Conservation (phyloP, 495 filamentous ascomycete genomes). For the Apodospora peruviana region DNA sequence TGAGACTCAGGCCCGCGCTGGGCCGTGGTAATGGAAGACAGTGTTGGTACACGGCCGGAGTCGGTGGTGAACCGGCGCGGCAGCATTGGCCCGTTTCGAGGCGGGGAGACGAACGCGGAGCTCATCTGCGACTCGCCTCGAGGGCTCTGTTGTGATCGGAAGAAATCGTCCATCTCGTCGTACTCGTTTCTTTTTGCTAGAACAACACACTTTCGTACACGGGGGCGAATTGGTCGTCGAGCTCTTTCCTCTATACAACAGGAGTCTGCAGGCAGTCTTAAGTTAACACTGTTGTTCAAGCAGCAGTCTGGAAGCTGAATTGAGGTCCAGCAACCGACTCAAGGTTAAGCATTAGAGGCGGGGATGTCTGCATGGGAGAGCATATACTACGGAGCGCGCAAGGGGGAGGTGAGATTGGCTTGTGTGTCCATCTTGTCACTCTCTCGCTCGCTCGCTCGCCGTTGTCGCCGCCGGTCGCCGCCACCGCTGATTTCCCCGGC, state of each 20-base stretch:
- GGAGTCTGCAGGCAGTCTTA: conserved; percentile 4
- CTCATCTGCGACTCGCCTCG: conserved; percentile 65
- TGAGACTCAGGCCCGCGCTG: conserved; percentile 36
- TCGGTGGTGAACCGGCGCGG: conserved; percentile 94
- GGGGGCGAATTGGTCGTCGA: conserved; percentile 30
- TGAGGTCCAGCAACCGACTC: conserved; percentile 1
- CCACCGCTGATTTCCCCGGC: neutral
- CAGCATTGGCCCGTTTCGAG: conserved; percentile 57
- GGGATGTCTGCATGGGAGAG: neutral
- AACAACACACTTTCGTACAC: conserved; percentile 42
- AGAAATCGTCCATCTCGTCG: conserved; percentile 64
- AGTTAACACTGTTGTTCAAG: conserved; percentile 9
- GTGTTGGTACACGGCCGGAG: conserved; percentile 75
- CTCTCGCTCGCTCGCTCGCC: neutral
- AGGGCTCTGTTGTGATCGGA: conserved; percentile 66
- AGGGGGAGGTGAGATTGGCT: neutral
- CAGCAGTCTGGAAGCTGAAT: conserved; percentile 1
- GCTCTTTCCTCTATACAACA: conserved; percentile 21
- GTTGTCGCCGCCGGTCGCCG: conserved; percentile 1
- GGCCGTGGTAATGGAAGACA: conserved; percentile 59
- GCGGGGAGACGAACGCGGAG: conserved; percentile 59
- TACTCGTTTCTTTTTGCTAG: conserved; percentile 24
- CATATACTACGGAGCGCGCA: neutral
- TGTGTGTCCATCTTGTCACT: neutral
- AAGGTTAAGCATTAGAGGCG: neutral